Evolutionary conservation across 73 alveolate species (phyloP).

Genomic region (Uronychia binucleata): DNA sequence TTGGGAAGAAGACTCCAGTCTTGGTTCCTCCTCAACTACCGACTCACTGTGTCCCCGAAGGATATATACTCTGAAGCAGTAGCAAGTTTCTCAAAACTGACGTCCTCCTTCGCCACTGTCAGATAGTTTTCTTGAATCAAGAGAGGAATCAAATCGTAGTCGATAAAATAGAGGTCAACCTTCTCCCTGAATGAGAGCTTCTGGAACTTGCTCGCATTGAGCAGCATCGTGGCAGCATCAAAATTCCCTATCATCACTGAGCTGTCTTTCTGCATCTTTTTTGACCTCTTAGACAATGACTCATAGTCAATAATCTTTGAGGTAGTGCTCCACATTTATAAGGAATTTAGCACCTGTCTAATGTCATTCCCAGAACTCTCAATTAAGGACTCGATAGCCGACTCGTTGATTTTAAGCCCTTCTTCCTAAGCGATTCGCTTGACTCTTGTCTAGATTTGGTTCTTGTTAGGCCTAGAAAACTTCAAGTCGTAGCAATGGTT

Average conservation of each 20-base stretch:
- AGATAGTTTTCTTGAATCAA: constrained; percentile 94
- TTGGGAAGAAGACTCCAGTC: constrained; percentile 86
- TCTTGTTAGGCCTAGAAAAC: constrained; percentile 90
- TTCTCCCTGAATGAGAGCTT: constrained; percentile 68
- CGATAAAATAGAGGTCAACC: constrained; percentile 92
- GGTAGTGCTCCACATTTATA: constrained; percentile 86
- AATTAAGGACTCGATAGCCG: constrained; percentile 79
- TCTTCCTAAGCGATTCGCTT: constrained; percentile 85
- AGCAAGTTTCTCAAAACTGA: constrained; percentile 57
- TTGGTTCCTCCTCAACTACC: constrained; percentile 61
- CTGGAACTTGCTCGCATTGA: constrained; percentile 63
- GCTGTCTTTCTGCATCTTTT: constrained; percentile 77
- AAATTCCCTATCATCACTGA: constrained; percentile 86
- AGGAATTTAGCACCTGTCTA: constrained; percentile 85
- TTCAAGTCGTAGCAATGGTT: constrained; percentile 95
- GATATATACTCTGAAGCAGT: constrained; percentile 80
- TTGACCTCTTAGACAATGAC: background rate
- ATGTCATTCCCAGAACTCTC: constrained; percentile 93
- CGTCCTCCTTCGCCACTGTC: constrained; percentile 49
- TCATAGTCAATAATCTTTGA: constrained; percentile 42
- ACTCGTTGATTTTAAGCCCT: constrained; percentile 74
- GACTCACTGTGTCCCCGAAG: constrained; percentile 72
- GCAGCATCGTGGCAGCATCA: constrained; percentile 93
- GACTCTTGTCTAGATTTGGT: constrained; percentile 75
- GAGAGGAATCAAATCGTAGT: constrained; percentile 95